Percentiles rank a stretch among this genome's conserved stretches.
These are phyloP conservation scores for Solanum appendiculatum DNA, from an alignment of 257 asterid species.

Conservation along the genomic window DNA sequence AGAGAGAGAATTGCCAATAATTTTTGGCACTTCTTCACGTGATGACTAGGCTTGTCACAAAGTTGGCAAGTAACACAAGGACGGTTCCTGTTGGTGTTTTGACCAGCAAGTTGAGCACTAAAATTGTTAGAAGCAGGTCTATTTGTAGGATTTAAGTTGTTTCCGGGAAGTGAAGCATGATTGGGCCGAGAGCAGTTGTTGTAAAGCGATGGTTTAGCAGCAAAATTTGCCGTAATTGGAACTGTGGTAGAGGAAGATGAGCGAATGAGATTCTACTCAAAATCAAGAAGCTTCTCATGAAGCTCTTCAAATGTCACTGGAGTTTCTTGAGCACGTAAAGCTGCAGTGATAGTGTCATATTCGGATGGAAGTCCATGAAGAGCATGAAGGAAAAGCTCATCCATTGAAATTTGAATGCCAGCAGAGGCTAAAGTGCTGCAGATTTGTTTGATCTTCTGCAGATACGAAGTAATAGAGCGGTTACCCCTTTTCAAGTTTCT, in stretches of 20 bases:
- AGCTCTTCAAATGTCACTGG: not conserved
- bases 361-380: not conserved
- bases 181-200: too few species aligned
- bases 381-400: not conserved
- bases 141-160: too few species aligned
- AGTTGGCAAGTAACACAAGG: too few species aligned
- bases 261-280: too few species aligned
- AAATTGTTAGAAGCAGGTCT: not conserved
- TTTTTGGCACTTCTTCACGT: too few species aligned
- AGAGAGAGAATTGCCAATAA: too few species aligned
- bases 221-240: too few species aligned
- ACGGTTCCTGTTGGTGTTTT: not conserved
- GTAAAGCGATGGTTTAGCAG: too few species aligned
- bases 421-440: not conserved
- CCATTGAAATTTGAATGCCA: not conserved
- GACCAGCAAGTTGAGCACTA: not conserved
- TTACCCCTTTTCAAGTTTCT: not conserved
- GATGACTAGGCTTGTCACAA: too few species aligned
- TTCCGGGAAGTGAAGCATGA: not conserved
- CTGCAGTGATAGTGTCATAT: not conserved
- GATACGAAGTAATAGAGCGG: not conserved
- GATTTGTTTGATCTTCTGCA: not conserved
- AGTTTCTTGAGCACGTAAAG: not conserved
- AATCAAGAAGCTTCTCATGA: not conserved
- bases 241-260: too few species aligned